These are phyloP conservation scores for Angomonas deanei DNA, from an alignment of 208 protist genomes.

Conservation along the genomic window DNA sequence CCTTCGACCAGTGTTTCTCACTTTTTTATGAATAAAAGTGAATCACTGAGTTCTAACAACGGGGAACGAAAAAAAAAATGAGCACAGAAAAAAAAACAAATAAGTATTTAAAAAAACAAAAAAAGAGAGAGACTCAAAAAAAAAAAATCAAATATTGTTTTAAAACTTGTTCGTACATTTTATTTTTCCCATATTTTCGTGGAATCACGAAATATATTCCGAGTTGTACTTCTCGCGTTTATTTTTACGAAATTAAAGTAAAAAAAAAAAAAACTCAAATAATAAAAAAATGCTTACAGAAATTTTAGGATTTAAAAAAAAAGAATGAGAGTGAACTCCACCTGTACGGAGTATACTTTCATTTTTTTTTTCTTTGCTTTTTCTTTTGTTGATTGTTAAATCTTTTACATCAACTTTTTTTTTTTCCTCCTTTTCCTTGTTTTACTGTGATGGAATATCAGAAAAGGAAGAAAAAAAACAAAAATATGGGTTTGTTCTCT, in stretches of 20 bases:
- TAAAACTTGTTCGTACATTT: slow-evolving; percentile 2
- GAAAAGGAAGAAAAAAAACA: slow-evolving; percentile 12
- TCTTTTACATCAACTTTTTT: neutral
- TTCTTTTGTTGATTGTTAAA: neutral
- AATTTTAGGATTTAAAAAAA: neutral
- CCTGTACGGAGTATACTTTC: neutral
- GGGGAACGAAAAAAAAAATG: too few relatives aligned
- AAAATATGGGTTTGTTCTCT: too few relatives aligned
- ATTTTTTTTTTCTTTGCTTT: neutral
- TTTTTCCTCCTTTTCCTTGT: neutral
- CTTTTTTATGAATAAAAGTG: too few relatives aligned
- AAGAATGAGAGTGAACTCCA: neutral
- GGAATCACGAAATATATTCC: neutral
- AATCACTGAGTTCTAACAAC: too few relatives aligned
- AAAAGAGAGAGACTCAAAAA: neutral
- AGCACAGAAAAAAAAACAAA: too few relatives aligned
- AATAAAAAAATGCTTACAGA: slow-evolving; percentile 2
- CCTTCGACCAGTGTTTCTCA: too few relatives aligned
- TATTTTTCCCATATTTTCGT: neutral
- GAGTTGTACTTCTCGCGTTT: neutral
- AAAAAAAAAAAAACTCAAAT: slow-evolving; percentile 3
- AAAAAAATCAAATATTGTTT: neutral
- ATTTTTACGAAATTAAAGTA: slow-evolving; percentile 4
- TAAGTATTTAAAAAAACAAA: neutral
- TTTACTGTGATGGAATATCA: neutral